phyloP scores from a whole-genome alignment of 352 stramenopile species.

The Globisporangium polare region DNA sequence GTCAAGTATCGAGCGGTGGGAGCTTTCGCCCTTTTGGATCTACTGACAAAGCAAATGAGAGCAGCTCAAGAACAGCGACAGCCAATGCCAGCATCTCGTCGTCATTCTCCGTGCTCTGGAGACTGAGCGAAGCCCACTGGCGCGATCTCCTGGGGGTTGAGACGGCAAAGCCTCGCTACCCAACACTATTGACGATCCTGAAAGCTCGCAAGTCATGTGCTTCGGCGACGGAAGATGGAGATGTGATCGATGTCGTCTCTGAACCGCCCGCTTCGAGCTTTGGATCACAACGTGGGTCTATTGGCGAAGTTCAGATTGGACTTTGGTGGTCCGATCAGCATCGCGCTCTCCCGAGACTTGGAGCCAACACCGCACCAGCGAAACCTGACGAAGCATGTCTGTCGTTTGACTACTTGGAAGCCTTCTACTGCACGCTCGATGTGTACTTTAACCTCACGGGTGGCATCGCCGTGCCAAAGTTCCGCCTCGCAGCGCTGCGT shows the following conservation, averaged over 20 bases:
- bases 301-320: neutral
- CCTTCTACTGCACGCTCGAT: slow-evolving; percentile 31
- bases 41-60: neutral
- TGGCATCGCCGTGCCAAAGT: slow-evolving; percentile 30
- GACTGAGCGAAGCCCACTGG: slow-evolving; percentile 2
- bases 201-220: neutral
- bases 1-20: neutral
- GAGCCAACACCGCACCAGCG: neutral
- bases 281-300: neutral
- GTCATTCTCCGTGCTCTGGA: neutral
- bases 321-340: slow-evolving; percentile 6
- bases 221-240: neutral
- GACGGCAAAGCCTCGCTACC: neutral
- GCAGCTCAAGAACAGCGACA: neutral
- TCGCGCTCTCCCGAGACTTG: slow-evolving; percentile 1
- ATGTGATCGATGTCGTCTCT: neutral
- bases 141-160: neutral
- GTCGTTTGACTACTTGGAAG: slow-evolving; percentile 18
- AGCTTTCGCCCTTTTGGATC: neutral
- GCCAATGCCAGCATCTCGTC: neutral
- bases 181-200: neutral
- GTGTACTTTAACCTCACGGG: slow-evolving; percentile 38
- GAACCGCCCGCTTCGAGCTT: neutral
- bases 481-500: slow-evolving; percentile 33
- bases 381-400: neutral